Conservation (phyloP, 2,329 filamentous ascomycete species). For the Gnomoniopsis smithogilvyi region DNA sequence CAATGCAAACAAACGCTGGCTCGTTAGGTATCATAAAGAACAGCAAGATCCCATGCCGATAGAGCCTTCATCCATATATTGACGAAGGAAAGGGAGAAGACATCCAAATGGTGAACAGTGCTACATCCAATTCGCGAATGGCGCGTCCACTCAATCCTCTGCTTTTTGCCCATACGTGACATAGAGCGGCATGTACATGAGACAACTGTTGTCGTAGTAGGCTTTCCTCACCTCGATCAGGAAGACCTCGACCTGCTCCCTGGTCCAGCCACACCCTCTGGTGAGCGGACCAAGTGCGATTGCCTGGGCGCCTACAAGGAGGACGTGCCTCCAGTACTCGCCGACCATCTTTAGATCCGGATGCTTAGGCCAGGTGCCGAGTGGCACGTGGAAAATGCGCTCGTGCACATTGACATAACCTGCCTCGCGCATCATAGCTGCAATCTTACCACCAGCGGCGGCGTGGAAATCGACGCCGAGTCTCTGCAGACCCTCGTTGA, state of each 20-base stretch:
- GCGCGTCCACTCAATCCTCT: constrained; percentile 2
- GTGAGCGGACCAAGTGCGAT: constrained; percentile 39
- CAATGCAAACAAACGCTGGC: background rate
- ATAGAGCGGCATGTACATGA: constrained; percentile 54
- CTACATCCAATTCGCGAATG: background rate
- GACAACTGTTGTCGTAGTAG: constrained; percentile 30
- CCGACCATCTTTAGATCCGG: constrained; percentile 39
- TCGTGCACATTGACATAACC: constrained; percentile 44
- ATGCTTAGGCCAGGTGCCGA: constrained; percentile 43
- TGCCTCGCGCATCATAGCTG: constrained; percentile 32
- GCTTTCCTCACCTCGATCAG: constrained; percentile 31
- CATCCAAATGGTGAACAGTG: background rate
- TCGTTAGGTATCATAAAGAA: constrained; percentile 3
- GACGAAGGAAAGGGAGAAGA: too few species aligned
- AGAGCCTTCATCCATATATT: background rate
- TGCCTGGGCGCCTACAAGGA: constrained; percentile 39
- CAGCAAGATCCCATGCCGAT: background rate
- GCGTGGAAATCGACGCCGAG: constrained; percentile 38
- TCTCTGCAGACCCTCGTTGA: constrained; percentile 26
- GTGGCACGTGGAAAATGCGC: constrained; percentile 41
- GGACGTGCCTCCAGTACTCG: constrained; percentile 40
- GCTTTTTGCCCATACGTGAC: constrained; percentile 55
- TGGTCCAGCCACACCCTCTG: constrained; percentile 32
- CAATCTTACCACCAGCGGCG: constrained; percentile 28
- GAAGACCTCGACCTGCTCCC: constrained; percentile 33